Percentiles rank a stretch among this genome's conserved stretches.
phyloP scores from a whole-genome alignment of 2,329 filamentous ascomycete species.

The Pseudogymnoascus sp. region DNA sequence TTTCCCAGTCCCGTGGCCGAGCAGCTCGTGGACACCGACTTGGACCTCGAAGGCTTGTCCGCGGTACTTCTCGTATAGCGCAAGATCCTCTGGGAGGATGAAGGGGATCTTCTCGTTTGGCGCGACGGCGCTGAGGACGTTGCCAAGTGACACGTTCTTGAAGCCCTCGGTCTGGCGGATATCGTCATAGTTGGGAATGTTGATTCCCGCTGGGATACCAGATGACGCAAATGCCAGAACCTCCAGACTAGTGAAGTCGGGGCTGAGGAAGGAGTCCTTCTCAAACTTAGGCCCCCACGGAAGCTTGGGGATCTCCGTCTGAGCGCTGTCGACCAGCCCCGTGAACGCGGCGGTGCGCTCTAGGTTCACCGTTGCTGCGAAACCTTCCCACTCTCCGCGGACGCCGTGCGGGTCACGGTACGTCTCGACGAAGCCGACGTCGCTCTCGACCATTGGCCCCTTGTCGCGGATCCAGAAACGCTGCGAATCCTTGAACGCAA shows the following conservation, averaged over 20 bases:
- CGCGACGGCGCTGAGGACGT: constrained; percentile 83
- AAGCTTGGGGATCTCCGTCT: constrained; percentile 74
- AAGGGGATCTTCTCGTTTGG: constrained; percentile 90
- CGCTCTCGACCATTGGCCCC: constrained; percentile 68
- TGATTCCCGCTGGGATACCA: constrained; percentile 27
- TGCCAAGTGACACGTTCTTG: constrained; percentile 90
- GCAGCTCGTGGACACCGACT: constrained; percentile 86
- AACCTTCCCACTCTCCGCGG: constrained; percentile 77
- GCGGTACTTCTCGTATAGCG: constrained; percentile 71
- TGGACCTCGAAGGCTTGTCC: constrained; percentile 90
- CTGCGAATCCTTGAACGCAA: constrained; percentile 73
- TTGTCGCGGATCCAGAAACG: constrained; percentile 77
- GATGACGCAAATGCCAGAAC: constrained; percentile 71
- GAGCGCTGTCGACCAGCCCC: constrained; percentile 71
- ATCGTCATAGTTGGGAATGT: constrained; percentile 58
- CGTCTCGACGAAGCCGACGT: constrained; percentile 78
- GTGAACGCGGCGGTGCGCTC: constrained; percentile 85
- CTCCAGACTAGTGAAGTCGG: constrained; percentile 92
- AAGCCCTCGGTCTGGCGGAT: constrained; percentile 78
- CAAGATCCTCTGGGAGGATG: constrained; percentile 68
- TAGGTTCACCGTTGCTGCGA: constrained; percentile 77
- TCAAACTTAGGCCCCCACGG: constrained; percentile 87
- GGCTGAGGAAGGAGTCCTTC: constrained; percentile 90
- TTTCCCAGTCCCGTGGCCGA: constrained; percentile 85
- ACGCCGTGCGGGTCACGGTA: constrained; percentile 77